phyloP scores from a whole-genome alignment of 495 filamentous ascomycete species.

The Daldinia vernicosa region DNA sequence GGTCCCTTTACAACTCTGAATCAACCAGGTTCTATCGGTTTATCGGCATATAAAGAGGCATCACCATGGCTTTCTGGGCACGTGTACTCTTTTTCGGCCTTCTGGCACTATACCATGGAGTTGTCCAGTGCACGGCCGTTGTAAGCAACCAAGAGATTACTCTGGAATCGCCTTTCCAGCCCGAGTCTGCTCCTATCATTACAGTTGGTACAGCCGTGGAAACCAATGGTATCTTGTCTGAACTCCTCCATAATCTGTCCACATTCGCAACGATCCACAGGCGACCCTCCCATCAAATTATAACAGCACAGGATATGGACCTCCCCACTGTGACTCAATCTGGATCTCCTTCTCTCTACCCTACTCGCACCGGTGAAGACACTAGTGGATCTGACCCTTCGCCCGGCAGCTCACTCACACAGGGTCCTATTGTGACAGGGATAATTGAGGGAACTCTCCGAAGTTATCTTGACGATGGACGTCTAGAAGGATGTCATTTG shows the following conservation, averaged over 20 bases:
- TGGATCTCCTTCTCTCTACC: not conserved
- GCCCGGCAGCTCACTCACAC: not conserved
- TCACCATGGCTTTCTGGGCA: constrained; percentile 4
- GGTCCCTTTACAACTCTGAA: not conserved
- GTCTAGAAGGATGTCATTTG: too few species aligned
- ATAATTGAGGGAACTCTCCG: not conserved
- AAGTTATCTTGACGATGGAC: not conserved
- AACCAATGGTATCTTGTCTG: not conserved
- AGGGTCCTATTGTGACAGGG: constrained; percentile 24
- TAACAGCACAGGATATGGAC: constrained; percentile 1
- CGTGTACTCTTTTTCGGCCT: constrained; percentile 29
- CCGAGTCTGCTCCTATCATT: not conserved
- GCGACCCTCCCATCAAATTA: not conserved
- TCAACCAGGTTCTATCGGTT: not conserved
- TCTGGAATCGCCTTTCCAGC: not conserved
- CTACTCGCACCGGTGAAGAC: constrained; percentile 12
- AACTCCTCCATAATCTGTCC: constrained; percentile 10
- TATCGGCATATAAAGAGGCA: not conserved
- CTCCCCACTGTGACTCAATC: not conserved
- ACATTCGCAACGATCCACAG: constrained; percentile 29
- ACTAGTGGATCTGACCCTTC: constrained; percentile 5
- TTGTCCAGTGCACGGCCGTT: constrained; percentile 2
- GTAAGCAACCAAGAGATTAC: constrained; percentile 12
- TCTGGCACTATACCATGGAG: constrained; percentile 32
- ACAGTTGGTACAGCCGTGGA: not conserved